phyloP scores from a whole-genome alignment of 1,284 basidiomycete species.

The Melampsora larici-populina region DNA sequence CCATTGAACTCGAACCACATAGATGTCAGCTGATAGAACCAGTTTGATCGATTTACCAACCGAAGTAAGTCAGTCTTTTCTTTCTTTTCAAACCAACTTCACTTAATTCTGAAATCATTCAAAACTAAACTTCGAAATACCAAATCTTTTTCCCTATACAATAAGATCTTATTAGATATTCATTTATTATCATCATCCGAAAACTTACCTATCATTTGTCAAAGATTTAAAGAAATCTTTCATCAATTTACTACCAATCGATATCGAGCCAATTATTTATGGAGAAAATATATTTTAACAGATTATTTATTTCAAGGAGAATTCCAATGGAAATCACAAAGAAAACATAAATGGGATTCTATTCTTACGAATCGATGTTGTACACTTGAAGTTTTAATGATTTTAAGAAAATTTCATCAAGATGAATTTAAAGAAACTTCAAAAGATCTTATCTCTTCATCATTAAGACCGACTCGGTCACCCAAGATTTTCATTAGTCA shows the following conservation, averaged over 20 bases:
- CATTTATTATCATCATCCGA: constrained; percentile 31
- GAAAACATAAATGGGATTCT: constrained; percentile 20
- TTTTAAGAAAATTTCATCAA: constrained; percentile 14
- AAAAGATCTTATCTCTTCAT: not conserved
- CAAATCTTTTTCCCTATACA: not conserved
- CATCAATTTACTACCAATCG: not conserved
- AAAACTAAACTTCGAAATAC: not conserved
- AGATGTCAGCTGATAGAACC: not conserved
- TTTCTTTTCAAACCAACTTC: not conserved
- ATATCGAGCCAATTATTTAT: constrained; percentile 25
- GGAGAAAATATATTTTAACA: constrained; percentile 21
- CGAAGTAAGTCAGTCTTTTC: not conserved
- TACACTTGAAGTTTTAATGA: constrained; percentile 21
- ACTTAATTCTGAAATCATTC: too few species aligned
- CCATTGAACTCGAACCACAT: too few species aligned
- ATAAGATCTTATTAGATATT: constrained; percentile 31
- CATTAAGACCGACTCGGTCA: not conserved
- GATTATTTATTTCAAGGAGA: not conserved
- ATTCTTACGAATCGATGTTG: constrained; percentile 20
- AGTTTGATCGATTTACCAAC: not conserved
- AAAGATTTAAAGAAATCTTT: constrained; percentile 3
- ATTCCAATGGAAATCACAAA: not conserved
- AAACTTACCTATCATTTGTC: constrained; percentile 15
- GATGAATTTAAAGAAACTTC: not conserved
- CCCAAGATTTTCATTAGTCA: not conserved